These are phyloP conservation scores for Knoxdaviesia capensis DNA, from an alignment of 2,329 filamentous ascomycete genomes.

Conservation along the genomic window DNA sequence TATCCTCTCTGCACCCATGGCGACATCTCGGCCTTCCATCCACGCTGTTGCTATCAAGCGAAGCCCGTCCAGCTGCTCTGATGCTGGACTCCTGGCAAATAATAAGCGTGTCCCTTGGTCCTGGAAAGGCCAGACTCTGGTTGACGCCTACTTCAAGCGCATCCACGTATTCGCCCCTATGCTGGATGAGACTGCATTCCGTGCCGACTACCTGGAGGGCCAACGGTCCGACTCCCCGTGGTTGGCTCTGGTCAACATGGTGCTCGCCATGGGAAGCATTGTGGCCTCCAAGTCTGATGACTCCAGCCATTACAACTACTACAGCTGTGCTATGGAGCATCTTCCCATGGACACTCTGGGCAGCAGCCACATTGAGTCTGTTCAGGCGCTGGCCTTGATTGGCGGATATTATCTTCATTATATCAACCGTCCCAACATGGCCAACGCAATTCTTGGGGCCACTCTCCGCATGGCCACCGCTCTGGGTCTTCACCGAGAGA, in stretches of 20 bases:
- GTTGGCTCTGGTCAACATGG: constrained; percentile 55
- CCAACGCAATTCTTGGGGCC: constrained; percentile 51
- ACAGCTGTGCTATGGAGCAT: constrained; percentile 45
- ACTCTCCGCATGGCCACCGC: constrained; percentile 56
- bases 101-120: constrained; percentile 21
- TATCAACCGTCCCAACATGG: constrained; percentile 58
- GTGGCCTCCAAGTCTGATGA: constrained; percentile 44
- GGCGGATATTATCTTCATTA: constrained; percentile 65
- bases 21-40: constrained; percentile 22
- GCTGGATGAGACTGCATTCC: constrained; percentile 52
- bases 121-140: constrained; percentile 45
- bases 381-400: constrained; percentile 51
- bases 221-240: constrained; percentile 47
- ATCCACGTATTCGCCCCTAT: constrained; percentile 55
- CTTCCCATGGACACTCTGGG: constrained; percentile 47
- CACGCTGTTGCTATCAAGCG: constrained; percentile 24
- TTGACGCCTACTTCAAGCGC: constrained; percentile 58
- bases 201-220: constrained; percentile 29
- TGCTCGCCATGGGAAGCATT: constrained; percentile 57
- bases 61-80: constrained; percentile 6
- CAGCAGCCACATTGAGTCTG: constrained; percentile 41
- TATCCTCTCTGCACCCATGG: constrained; percentile 23
- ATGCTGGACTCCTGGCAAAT: too few relatives aligned
- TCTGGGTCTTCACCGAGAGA: constrained; percentile 50
- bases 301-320: constrained; percentile 49